phyloP scores from a whole-genome alignment of 2,329 filamentous ascomycete species.

The Nigrospora sphaerica region DNA sequence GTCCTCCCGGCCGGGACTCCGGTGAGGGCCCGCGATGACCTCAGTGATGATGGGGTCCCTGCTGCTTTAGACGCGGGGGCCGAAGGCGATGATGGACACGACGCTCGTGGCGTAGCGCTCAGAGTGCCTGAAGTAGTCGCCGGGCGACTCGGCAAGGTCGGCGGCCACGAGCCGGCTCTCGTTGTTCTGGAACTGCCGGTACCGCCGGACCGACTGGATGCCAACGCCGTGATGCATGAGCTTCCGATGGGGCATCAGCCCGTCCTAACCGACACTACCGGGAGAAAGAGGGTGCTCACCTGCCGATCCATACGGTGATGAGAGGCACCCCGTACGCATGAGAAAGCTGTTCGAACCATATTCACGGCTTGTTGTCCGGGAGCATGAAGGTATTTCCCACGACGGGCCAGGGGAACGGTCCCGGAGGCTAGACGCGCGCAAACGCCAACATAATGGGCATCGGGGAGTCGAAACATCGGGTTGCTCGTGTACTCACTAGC shows the following conservation, averaged over 20 bases:
- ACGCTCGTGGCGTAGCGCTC: conserved; percentile 47
- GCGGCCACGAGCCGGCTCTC: conserved; percentile 49
- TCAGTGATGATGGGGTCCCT: conserved; percentile 52
- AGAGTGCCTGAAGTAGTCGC: conserved; percentile 43
- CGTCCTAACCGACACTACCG: conserved; percentile 3
- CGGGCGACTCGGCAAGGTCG: conserved; percentile 35
- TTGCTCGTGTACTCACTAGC: conserved; percentile 25
- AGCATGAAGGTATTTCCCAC: conserved; percentile 49
- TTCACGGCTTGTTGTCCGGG: conserved; percentile 48
- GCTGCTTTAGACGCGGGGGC: conserved; percentile 39
- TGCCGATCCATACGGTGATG: conserved; percentile 51
- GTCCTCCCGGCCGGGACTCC: conserved; percentile 42
- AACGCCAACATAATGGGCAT: background rate
- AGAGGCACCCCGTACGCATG: conserved; percentile 39
- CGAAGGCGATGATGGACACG: conserved; percentile 49
- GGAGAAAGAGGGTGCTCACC: conserved; percentile 16
- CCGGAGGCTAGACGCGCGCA: conserved; percentile 34
- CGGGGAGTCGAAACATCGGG: background rate
- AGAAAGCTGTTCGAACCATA: conserved; percentile 47
- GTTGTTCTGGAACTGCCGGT: conserved; percentile 48
- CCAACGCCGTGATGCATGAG: conserved; percentile 45
- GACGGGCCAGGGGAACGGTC: conserved; percentile 45
- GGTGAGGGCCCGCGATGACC: conserved; percentile 40
- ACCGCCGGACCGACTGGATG: conserved; percentile 46
- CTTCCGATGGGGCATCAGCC: conserved; percentile 29